Evolutionary conservation across 177 flowering plant genomes (phyloP).

Genomic region (Telopea speciosissima): DNA sequence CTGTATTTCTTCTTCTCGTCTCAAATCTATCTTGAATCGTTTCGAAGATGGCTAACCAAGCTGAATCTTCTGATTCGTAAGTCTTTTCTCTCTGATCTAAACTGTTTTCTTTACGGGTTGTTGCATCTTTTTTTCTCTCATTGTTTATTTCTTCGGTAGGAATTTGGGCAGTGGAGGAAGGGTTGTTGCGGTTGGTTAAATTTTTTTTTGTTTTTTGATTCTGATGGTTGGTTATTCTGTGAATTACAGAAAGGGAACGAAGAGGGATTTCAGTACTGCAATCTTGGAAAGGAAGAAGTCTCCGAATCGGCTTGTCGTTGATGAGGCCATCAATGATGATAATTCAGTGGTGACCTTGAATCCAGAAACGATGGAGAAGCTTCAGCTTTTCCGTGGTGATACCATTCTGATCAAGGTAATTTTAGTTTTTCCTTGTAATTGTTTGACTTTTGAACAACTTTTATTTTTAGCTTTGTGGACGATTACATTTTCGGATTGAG

Average conservation of each 20-base stretch:
- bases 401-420: conserved; percentile 63
- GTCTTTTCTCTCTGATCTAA: conserved; percentile 7
- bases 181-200: background rate
- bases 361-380: conserved; percentile 73
- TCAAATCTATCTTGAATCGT: background rate
- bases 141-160: background rate
- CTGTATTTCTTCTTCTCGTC: background rate
- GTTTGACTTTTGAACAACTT: conserved; percentile 1
- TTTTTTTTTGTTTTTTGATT: conserved; percentile 11
- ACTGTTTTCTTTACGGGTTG: background rate
- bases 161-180: background rate
- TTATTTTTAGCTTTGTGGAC: conserved; percentile 6
- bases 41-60: conserved; percentile 31
- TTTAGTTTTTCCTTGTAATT: background rate
- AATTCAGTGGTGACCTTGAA: conserved; percentile 64
- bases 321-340: conserved; percentile 67
- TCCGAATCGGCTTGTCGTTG: conserved; percentile 61
- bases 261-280: conserved; percentile 71
- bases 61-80: conserved; percentile 55
- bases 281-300: conserved; percentile 73
- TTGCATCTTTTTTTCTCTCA: background rate
- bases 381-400: conserved; percentile 74
- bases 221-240: conserved; percentile 1
- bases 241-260: conserved; percentile 49
- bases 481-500: background rate